These are phyloP conservation scores for Boletus sp. DNA, from an alignment of 768 basidiomycete species.

Conservation along the genomic window DNA sequence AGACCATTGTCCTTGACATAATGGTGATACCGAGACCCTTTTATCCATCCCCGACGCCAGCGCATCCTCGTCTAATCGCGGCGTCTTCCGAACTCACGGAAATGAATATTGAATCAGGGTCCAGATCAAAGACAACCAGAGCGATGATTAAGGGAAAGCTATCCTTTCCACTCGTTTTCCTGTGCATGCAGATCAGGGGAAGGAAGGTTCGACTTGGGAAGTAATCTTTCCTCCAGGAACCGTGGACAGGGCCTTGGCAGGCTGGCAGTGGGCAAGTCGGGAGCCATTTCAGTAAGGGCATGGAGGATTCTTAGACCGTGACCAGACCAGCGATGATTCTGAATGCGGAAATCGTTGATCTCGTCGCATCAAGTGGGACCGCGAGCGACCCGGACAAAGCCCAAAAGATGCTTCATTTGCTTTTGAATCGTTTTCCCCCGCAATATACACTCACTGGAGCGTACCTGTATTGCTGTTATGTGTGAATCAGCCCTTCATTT, in stretches of 20 bases:
- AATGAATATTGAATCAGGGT: slow-evolving; percentile 1
- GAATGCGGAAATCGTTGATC: background rate
- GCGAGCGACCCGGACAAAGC: background rate
- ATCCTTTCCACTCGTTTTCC: background rate
- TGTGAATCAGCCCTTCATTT: background rate
- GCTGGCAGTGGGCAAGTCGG: too few relatives aligned
- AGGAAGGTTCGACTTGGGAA: background rate
- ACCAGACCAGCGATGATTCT: background rate
- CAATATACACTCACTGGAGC: background rate
- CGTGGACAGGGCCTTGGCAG: background rate
- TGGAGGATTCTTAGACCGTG: background rate
- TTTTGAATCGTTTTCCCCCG: background rate
- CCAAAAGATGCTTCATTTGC: background rate
- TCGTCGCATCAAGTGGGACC: background rate
- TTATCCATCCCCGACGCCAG: background rate
- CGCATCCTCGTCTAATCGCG: background rate
- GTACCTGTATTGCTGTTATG: background rate
- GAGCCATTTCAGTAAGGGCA: background rate
- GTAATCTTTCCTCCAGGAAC: background rate
- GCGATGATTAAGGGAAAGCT: background rate
- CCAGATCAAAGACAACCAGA: background rate
- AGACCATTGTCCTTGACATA: too few relatives aligned
- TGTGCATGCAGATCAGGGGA: background rate
- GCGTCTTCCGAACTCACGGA: slow-evolving; percentile 1
- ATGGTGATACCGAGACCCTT: too few relatives aligned